Percentiles rank a stretch among this genome's conserved stretches.
phyloP scores from a whole-genome alignment of 1,284 basidiomycete species.

The Ustilago trichophora region DNA sequence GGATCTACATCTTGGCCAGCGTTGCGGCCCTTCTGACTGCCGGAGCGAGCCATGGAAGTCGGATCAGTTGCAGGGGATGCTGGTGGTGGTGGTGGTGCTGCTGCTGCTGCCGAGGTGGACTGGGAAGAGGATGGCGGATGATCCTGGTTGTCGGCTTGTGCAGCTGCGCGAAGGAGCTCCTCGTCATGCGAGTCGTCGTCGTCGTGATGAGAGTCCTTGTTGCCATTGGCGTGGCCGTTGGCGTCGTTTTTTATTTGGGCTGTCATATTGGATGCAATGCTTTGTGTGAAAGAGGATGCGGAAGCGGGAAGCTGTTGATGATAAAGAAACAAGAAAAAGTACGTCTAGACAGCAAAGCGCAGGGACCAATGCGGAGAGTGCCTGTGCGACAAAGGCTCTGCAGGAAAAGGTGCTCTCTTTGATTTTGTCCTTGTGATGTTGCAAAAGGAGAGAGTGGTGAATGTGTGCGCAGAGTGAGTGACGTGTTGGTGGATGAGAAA shows the following conservation, averaged over 20 bases:
- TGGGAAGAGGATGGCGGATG: conserved; percentile 2
- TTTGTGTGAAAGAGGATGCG: not conserved
- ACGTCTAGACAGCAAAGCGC: too few species aligned
- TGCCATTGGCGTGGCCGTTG: conserved; percentile 16
- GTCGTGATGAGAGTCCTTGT: conserved; percentile 11
- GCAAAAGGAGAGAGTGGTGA: too few species aligned
- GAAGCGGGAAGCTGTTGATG: not conserved
- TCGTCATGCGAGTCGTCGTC: conserved; percentile 68
- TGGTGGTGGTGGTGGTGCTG: too few species aligned
- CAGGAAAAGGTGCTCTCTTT: too few species aligned
- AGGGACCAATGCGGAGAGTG: too few species aligned
- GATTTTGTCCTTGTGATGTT: too few species aligned
- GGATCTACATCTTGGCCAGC: conserved; percentile 32
- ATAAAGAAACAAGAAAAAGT: too few species aligned
- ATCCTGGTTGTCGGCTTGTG: conserved; percentile 34
- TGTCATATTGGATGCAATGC: conserved; percentile 10
- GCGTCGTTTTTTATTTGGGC: conserved; percentile 1
- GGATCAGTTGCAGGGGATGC: too few species aligned
- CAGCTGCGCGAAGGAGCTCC: conserved; percentile 68
- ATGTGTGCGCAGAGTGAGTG: too few species aligned
- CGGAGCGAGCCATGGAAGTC: conserved; percentile 23
- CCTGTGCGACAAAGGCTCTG: too few species aligned
- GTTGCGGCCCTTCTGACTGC: conserved; percentile 9
- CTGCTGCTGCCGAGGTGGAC: conserved; percentile 7
- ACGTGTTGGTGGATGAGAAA: too few species aligned